Base-by-base conservation (phyloP, 495 filamentous ascomycete genomes). In the Hyaloscypha bicolor region DNA sequence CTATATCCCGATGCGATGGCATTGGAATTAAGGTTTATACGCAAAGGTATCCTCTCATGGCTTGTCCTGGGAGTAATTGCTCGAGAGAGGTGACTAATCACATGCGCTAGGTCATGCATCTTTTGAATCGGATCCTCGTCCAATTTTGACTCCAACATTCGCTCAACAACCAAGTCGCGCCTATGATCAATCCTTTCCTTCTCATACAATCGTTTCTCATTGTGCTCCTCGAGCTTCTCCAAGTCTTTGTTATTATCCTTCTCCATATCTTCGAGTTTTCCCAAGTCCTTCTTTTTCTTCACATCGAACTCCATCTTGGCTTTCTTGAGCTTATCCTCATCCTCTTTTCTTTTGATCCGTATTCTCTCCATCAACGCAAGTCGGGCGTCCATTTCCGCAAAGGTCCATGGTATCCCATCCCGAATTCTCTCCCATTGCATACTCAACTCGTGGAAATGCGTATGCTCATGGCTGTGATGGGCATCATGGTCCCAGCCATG, bases 401-500 rank as follows among this genome's bases (percentile, higher is more conserved):
- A 33, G 4, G 61, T 9, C 8, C 30, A 16, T 6, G 29, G 19
- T 14, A 63, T 63, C 6, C 45, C 61, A 52, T 63, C 48, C 4
- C 61, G 21, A n/a, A 55, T 30, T 31, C 16, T 52, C 29, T 63
- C 61, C 61, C 61, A 63, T 35, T 63, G 21, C 14, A 55, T 14
- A 1, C 25, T 1, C 6, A 63, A 25, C 11, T 63, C 61, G 25
- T 63, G 22, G 32, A 63, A 63, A 33, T 63, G 61, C 14, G 61
- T 45, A 52, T 63, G n/a, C 32, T 63, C 51, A 16, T 30, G 11
- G 33, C 22, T 55, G n/a, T 63, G 61, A 37, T 30, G 45, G 8
- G 37, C 19, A 30, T 55, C 37, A 3, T 12, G 35, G 21, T 19
- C 16, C 31, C n/a, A 52, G 42, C 42, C 42, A 16, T 2, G 42